Evolutionary conservation across 2,329 filamentous ascomycete species (phyloP).

Genomic region (Clonostachys solani): DNA sequence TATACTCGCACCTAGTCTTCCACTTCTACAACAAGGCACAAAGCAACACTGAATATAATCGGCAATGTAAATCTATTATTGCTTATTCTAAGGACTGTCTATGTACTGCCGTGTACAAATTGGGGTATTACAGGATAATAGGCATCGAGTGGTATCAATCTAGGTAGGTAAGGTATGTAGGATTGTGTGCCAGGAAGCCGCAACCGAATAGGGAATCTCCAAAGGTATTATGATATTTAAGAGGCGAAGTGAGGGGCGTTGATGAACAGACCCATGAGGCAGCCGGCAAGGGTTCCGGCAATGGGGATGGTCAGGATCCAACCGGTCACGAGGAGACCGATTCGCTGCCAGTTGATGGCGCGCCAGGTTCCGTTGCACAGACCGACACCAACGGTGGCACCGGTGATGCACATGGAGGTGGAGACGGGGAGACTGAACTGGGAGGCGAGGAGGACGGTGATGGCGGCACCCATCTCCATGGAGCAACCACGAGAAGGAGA

Average conservation of each 20-base stretch:
- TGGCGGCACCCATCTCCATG: slow-evolving; percentile 31
- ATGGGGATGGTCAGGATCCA: slow-evolving; percentile 19
- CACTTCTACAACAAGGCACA: too few relatives aligned
- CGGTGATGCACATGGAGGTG: slow-evolving; percentile 19
- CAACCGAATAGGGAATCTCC: too few relatives aligned
- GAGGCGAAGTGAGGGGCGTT: slow-evolving; percentile 11
- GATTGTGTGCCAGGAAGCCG: too few relatives aligned
- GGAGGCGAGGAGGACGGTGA: slow-evolving; percentile 13
- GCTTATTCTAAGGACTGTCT: too few relatives aligned
- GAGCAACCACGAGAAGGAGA: slow-evolving; percentile 26
- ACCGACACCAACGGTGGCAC: slow-evolving; percentile 14
- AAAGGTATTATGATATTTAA: too few relatives aligned
- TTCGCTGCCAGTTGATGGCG: slow-evolving; percentile 16
- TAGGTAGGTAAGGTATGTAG: too few relatives aligned
- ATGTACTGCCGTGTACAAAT: too few relatives aligned
- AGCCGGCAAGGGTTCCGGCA: slow-evolving; percentile 16
- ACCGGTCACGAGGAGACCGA: slow-evolving; percentile 16
- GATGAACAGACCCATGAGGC: slow-evolving; percentile 15
- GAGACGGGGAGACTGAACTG: slow-evolving; percentile 7
- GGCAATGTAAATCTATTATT: too few relatives aligned
- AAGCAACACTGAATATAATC: too few relatives aligned
- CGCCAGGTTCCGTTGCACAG: slow-evolving; percentile 13
- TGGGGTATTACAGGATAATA: too few relatives aligned
- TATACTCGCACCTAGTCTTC: too few relatives aligned
- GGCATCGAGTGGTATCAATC: too few relatives aligned